Conservation (phyloP, 495 filamentous ascomycete species). For the Paragyromitra xinjiangensis region DNA sequence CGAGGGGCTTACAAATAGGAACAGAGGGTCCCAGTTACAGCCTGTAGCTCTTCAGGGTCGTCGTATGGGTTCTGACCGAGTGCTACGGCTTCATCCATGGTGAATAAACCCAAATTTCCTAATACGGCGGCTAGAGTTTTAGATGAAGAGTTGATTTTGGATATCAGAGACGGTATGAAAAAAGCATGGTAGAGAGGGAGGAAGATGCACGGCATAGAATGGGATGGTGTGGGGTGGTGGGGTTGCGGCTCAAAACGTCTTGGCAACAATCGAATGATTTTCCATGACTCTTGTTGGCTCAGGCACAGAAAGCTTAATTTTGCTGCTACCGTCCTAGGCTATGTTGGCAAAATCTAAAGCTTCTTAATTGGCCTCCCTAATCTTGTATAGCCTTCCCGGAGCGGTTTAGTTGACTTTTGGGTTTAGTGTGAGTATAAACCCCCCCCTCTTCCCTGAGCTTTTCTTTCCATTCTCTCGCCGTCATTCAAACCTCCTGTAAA, state of each 20-base stretch:
- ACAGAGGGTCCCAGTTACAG: constrained; percentile 41
- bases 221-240: not conserved
- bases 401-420: not conserved
- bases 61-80: constrained; percentile 10
- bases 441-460: not conserved
- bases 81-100: not conserved
- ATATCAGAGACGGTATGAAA: not conserved
- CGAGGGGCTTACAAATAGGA: constrained; percentile 39
- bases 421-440: not conserved
- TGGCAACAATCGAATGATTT: not conserved
- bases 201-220: not conserved
- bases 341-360: not conserved
- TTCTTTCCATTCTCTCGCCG: not conserved
- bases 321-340: too few relatives aligned
- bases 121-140: not conserved
- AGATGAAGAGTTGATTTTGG: too few relatives aligned
- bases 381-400: not conserved
- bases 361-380: not conserved
- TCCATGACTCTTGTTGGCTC: not conserved
- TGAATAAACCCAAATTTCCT: not conserved
- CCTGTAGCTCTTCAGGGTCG: constrained; percentile 46
- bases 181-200: too few relatives aligned
- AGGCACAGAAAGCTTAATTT: too few relatives aligned
- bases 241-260: constrained; percentile 5
- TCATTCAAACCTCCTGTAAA: not conserved